phyloP scores from a whole-genome alignment of 306 rosid genomes.

The Prunus mira region DNA sequence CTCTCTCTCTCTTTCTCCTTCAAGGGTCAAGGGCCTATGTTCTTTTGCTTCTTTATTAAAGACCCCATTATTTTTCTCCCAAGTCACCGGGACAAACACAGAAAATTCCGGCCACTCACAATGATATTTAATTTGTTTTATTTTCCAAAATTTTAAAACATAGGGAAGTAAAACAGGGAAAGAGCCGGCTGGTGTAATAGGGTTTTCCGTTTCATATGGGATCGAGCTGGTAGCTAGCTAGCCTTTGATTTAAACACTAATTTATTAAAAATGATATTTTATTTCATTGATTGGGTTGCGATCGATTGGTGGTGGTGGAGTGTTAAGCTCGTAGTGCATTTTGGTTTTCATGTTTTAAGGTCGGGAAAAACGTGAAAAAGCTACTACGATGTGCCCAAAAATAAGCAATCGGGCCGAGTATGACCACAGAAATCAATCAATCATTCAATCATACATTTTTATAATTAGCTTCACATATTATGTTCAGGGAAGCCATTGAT shows the following conservation, averaged over 20 bases:
- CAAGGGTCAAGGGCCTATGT: constrained; percentile 45
- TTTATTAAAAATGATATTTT: constrained; percentile 6
- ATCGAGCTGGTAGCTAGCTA: constrained; percentile 20
- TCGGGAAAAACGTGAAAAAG: neutral
- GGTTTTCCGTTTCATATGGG: constrained; percentile 11
- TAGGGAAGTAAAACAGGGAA: neutral
- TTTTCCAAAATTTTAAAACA: neutral
- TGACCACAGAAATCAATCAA: neutral
- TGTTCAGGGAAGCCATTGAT: constrained; percentile 19
- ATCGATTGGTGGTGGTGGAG: neutral
- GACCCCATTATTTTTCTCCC: constrained; percentile 6
- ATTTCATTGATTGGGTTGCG: neutral
- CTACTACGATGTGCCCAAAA: neutral
- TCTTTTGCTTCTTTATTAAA: constrained; percentile 17
- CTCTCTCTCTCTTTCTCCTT: constrained; percentile 30
- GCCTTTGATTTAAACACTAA: constrained; percentile 20
- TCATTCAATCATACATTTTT: neutral
- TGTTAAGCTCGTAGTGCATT: neutral
- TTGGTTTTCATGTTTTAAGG: neutral
- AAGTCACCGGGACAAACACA: constrained; percentile 34
- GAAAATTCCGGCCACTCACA: constrained; percentile 44
- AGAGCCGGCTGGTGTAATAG: constrained; percentile 58
- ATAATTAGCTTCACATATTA: neutral
- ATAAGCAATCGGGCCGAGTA: neutral
- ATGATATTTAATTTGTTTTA: neutral